Evolutionary conservation across 768 basidiomycete genomes (phyloP).

Genomic region (Paxillus rubicundulus): DNA sequence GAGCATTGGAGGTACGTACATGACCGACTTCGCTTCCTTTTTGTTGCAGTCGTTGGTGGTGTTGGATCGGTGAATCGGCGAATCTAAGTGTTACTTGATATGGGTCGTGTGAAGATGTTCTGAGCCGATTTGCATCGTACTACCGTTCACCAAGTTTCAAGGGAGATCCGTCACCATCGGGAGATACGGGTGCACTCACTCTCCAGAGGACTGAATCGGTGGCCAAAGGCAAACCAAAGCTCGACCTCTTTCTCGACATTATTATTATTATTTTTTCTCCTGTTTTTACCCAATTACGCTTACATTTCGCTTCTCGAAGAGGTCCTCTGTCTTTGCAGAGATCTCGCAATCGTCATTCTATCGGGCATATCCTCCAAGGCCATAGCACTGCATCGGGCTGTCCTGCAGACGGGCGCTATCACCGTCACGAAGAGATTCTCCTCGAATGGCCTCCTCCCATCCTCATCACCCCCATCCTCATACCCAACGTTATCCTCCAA

Average conservation of each 20-base stretch:
- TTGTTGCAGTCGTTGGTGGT: not conserved
- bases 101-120: slow-evolving; percentile 27
- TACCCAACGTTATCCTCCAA: slow-evolving; percentile 17
- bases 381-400: slow-evolving; percentile 3
- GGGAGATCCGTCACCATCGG: slow-evolving; percentile 62
- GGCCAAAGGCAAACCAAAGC: slow-evolving; percentile 10
- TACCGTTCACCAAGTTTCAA: slow-evolving; percentile 33
- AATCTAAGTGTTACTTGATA: slow-evolving; percentile 23
- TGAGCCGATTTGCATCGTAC: slow-evolving; percentile 30
- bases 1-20: slow-evolving; percentile 16
- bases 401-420: slow-evolving; percentile 3
- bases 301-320: slow-evolving; percentile 9
- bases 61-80: slow-evolving; percentile 30
- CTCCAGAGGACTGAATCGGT: no score
- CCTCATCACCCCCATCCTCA: slow-evolving; percentile 36
- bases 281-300: not conserved
- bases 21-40: not conserved
- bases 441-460: slow-evolving; percentile 47
- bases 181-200: slow-evolving; percentile 47
- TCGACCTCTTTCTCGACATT: slow-evolving; percentile 6
- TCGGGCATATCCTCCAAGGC: slow-evolving; percentile 14
- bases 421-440: not conserved
- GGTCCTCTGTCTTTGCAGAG: not conserved
- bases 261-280: not conserved
- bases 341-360: slow-evolving; percentile 16